These are phyloP conservation scores for Vaccinium myrtillus DNA, from an alignment of 148 eudicot genomes.

Conservation along the genomic window DNA sequence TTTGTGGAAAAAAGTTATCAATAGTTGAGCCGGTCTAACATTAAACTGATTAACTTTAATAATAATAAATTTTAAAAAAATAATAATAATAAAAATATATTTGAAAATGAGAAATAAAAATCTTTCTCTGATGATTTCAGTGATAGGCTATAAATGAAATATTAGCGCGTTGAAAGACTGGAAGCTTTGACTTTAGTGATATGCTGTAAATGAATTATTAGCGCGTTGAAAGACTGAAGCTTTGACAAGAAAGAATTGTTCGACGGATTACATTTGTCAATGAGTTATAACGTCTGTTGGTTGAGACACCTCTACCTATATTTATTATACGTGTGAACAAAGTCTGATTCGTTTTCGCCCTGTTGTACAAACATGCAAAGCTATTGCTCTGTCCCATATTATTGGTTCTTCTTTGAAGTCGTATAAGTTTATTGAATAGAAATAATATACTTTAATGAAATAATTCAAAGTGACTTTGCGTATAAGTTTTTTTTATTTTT, in stretches of 20 bases:
- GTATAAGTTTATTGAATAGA: too few relatives aligned
- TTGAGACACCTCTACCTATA: too few relatives aligned
- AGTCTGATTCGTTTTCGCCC: neutral
- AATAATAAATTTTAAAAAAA: too few relatives aligned
- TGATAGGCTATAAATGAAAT: too few relatives aligned
- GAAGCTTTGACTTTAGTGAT: neutral
- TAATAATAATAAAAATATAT: too few relatives aligned
- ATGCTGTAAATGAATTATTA: neutral
- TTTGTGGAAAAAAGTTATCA: too few relatives aligned
- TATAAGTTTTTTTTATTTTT: neutral
- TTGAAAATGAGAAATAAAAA: too few relatives aligned
- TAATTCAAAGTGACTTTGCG: neutral
- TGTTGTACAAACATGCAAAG: neutral
- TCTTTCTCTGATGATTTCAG: too few relatives aligned
- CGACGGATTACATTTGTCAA: neutral
- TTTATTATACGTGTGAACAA: neutral
- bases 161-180: too few relatives aligned
- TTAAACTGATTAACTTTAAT: too few relatives aligned
- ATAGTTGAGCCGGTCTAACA: too few relatives aligned
- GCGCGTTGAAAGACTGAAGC: neutral
- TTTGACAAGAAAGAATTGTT: neutral
- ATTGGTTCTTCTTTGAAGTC: neutral
- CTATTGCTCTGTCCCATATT: neutral
- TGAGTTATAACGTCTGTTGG: neutral
- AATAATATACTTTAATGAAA: neutral